These are phyloP conservation scores for Malassezia dermatis DNA, from an alignment of 1,284 basidiomycete genomes.

Conservation along the genomic window DNA sequence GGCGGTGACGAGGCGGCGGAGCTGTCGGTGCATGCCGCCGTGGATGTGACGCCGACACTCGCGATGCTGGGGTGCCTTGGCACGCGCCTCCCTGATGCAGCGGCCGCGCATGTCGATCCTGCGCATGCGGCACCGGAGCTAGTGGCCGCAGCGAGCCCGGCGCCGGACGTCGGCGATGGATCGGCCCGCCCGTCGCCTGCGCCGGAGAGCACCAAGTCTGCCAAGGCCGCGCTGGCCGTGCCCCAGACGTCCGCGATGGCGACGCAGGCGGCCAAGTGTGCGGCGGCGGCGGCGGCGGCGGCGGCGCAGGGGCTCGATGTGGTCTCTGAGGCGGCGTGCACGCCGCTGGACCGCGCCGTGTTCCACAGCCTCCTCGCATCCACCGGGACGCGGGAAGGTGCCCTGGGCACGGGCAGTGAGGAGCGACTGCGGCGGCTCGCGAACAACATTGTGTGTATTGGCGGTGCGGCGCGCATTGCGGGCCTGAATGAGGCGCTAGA, in stretches of 20 bases:
- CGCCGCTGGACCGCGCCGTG: slow-evolving; percentile 86
- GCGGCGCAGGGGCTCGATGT: slow-evolving; percentile 57
- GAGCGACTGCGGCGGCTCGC: slow-evolving; percentile 82
- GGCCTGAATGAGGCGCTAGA: slow-evolving; percentile 46
- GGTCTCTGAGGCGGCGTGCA: slow-evolving; percentile 71
- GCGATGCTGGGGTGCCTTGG: slow-evolving; percentile 34
- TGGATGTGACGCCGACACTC: slow-evolving; percentile 27
- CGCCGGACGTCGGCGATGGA: slow-evolving; percentile 16
- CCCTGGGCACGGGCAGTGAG: slow-evolving; percentile 53
- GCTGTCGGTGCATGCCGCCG: slow-evolving; percentile 22
- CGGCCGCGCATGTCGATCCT: slow-evolving; percentile 7
- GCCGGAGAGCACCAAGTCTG: neutral
- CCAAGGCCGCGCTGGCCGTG: slow-evolving; percentile 3
- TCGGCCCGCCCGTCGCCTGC: slow-evolving; percentile 4
- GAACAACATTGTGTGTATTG: slow-evolving; percentile 76
- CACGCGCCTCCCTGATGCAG: slow-evolving; percentile 24
- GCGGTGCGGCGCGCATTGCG: slow-evolving; percentile 58
- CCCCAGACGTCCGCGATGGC: slow-evolving; percentile 5
- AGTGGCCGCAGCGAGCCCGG: slow-evolving; percentile 11
- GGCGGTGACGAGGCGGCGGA: slow-evolving; percentile 27
- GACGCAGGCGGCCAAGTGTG: slow-evolving; percentile 10
- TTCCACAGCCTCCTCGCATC: slow-evolving; percentile 61
- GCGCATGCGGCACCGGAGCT: neutral
- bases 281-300: slow-evolving; percentile 2
- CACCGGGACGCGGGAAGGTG: slow-evolving; percentile 19